Evolutionary conservation across 768 basidiomycete genomes (phyloP).

Genomic region (Phanerochaete carnosa): DNA sequence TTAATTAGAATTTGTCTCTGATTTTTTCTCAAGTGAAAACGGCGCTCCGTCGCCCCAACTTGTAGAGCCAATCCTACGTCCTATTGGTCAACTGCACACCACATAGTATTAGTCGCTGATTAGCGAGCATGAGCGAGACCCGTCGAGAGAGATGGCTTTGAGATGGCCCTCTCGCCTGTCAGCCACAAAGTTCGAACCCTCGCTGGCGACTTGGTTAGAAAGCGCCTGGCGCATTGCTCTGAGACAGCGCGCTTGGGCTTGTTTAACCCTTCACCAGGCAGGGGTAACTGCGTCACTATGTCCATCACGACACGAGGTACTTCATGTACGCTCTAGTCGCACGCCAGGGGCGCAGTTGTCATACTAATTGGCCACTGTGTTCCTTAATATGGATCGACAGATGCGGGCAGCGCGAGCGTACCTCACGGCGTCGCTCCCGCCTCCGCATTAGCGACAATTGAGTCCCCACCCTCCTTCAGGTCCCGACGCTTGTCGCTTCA

Average conservation of each 20-base stretch:
- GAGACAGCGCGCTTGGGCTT: no score
- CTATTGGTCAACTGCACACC: no score
- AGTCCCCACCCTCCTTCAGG: background rate
- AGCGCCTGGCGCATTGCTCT: background rate
- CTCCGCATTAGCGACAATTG: background rate
- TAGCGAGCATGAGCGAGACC: background rate
- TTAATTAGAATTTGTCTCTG: no score
- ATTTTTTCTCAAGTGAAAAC: no score
- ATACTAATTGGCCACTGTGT: background rate
- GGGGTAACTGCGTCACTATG: no score
- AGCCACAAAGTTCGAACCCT: background rate
- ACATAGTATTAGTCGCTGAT: background rate
- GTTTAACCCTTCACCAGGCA: no score
- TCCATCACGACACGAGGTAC: no score
- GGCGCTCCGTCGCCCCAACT: no score
- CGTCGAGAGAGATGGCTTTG: background rate
- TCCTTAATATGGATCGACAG: background rate
- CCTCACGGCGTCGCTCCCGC: background rate
- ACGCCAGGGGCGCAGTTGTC: background rate
- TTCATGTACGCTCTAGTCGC: no score
- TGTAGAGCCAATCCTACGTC: no score
- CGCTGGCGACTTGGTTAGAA: background rate
- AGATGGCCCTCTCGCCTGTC: background rate
- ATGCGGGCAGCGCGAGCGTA: background rate
- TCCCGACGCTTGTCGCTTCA: background rate